A percentile compares a stretch with the other conserved stretches of the same genome.
Conservation (phyloP, 371 early-diverging fungal species). For the Amoeboaphelidium protococcarum region DNA sequence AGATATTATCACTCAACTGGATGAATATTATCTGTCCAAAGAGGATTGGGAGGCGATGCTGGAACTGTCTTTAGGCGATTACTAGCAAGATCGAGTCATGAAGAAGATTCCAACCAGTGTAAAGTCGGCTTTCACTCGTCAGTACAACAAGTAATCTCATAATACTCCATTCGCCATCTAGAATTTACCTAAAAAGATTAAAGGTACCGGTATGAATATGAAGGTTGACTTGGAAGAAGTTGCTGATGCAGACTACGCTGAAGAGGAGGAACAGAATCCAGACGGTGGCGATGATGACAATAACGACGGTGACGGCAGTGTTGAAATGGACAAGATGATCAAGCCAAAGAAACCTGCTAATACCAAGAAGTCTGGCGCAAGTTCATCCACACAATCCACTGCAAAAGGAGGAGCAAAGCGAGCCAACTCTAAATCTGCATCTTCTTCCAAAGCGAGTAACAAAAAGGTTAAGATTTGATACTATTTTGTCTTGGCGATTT, state of each 20-base stretch:
- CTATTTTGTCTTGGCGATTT: too few species aligned
- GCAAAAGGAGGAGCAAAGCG: not conserved
- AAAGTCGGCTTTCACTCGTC: conserved; percentile 55
- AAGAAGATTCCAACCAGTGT: conserved; percentile 31
- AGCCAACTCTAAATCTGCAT: not conserved
- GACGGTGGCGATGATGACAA: not conserved
- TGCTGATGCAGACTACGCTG: not conserved
- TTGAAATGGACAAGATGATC: not conserved
- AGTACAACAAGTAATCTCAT: conserved; percentile 11
- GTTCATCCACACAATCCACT: too few species aligned
- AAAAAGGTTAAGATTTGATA: too few species aligned
- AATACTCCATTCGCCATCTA: not conserved
- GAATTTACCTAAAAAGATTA: not conserved
- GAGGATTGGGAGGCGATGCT: conserved; percentile 64
- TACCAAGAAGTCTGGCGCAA: too few species aligned
- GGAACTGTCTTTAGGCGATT: conserved; percentile 34
- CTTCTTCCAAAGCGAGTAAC: not conserved
- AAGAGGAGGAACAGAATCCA: too few species aligned
- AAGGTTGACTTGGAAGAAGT: not conserved
- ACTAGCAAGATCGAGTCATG: conserved; percentile 10
- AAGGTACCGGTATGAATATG: not conserved
- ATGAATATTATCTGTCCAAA: conserved; percentile 55
- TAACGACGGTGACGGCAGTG: not conserved
- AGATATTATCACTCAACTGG: conserved; percentile 53
- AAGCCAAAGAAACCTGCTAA: not conserved